phyloP scores from a whole-genome alignment of 768 basidiomycete genomes.

The Trametes cingulata region DNA sequence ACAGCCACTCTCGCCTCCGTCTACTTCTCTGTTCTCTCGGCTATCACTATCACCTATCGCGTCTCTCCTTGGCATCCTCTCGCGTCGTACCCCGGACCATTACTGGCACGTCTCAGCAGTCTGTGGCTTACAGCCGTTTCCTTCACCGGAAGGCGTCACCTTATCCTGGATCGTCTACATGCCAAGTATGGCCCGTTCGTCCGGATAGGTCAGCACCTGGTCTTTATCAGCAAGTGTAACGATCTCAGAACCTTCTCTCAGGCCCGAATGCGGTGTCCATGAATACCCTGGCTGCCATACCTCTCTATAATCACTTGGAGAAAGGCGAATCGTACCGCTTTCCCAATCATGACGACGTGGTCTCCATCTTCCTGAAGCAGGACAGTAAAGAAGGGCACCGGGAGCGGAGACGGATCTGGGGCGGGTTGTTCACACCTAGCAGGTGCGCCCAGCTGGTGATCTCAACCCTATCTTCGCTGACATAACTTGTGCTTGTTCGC shows the following conservation, averaged over 20 bases:
- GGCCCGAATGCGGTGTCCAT: conserved; percentile 28
- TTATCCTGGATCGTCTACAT: conserved; percentile 6
- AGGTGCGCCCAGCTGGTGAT: conserved; percentile 44
- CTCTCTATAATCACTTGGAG: conserved; percentile 31
- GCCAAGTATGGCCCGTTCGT: conserved; percentile 17
- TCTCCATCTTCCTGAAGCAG: conserved; percentile 33
- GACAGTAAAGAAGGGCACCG: conserved; percentile 26
- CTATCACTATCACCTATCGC: conserved; percentile 17
- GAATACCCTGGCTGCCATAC: conserved; percentile 27
- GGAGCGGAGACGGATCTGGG: conserved; percentile 31
- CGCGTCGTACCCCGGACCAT: conserved; percentile 17
- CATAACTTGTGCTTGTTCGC: conserved; percentile 46
- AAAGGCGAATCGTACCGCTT: conserved; percentile 33
- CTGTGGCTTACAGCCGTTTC: conserved; percentile 1
- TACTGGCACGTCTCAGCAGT: background rate
- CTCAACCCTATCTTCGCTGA: conserved; percentile 44
- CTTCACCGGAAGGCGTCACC: conserved; percentile 4
- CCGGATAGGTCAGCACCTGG: conserved; percentile 6
- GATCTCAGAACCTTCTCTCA: conserved; percentile 39
- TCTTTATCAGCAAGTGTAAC: conserved; percentile 8
- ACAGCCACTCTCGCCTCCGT: background rate
- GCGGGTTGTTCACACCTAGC: conserved; percentile 29
- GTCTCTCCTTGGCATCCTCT: conserved; percentile 24
- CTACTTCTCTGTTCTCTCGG: background rate
- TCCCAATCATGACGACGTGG: conserved; percentile 31